These are phyloP conservation scores for Vicia sativa DNA, from an alignment of 306 rosid genomes.

Conservation along the genomic window DNA sequence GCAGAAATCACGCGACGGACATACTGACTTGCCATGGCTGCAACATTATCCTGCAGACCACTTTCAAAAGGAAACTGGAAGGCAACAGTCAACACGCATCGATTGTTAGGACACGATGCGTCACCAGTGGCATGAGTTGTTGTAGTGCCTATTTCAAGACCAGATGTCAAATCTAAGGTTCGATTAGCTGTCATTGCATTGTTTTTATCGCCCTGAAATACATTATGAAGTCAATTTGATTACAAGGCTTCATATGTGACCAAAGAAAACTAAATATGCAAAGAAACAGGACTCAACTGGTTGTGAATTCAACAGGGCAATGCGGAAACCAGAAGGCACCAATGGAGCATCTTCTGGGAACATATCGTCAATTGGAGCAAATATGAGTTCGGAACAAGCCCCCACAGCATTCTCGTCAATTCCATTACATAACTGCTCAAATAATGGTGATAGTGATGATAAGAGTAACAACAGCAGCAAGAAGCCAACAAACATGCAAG, in stretches of 20 bases:
- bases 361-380: conserved; percentile 92
- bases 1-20: conserved; percentile 87
- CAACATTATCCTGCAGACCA: conserved; percentile 80
- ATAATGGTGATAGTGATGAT: neutral
- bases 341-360: conserved; percentile 86
- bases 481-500: neutral
- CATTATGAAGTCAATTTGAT: neutral
- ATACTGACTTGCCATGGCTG: conserved; percentile 87
- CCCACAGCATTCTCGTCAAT: conserved; percentile 80
- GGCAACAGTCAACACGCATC: conserved; percentile 90
- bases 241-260: conserved; percentile 15
- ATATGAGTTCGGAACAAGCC: conserved; percentile 83
- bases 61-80: conserved; percentile 95
- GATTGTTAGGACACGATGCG: conserved; percentile 55
- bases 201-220: conserved; percentile 66
- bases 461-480: neutral
- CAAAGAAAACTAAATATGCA: conserved; percentile 46
- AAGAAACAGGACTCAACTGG: conserved; percentile 68
- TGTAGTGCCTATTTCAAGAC: conserved; percentile 80
- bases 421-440: conserved; percentile 74
- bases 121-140: conserved; percentile 47
- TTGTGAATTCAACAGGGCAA: conserved; percentile 82
- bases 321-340: conserved; percentile 95
- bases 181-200: conserved; percentile 58
- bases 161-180: conserved; percentile 85